Base-by-base conservation (phyloP, 2,329 filamentous ascomycete species). In the Fusarium sp. region DNA sequence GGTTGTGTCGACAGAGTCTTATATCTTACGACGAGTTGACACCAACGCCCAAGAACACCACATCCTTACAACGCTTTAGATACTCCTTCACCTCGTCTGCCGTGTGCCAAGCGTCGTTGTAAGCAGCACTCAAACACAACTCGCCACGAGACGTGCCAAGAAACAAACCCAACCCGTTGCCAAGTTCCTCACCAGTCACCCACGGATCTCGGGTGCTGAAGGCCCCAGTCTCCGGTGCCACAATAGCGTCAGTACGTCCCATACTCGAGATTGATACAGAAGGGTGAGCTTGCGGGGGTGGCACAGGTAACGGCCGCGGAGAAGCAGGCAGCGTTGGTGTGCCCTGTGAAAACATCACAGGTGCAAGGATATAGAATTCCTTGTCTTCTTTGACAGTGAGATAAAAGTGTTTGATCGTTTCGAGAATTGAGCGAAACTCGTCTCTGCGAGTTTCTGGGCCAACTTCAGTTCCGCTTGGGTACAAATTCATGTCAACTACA, bases 131-230 rank as follows among this genome's bases (percentile, higher is more conserved):
- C 20, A 84, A 60, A 0, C 71, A 76, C 43, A 84, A n/a, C 34
- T 69, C 60, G 0, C 77, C 79, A 6, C 74, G 70, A 54, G 77
- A 83, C 0, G 78, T 82, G 0, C 78, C 81, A 18, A 84, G 61
- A 38, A 81, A 84, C n/a, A 84, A n/a, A 0, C 72, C 79, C 15
- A 79, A 18, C 0, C 78, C 76, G 26, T 71, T 83, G 0, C 81
- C 76, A 3, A 84, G 71, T 57, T 84, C 82, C 56, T 84, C 82
- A 0, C 82, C 82, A 0, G 81, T 83, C 0, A 83, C 81, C 82
- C 83, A 84, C 1, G 81, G 81, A 14, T 80, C 67, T 3, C 75
- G 48, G 0, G 79, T 61, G 13, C 76, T 70, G 2, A 83, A 72
- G 0, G 39, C 24, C 0, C 77, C 79, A 4, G 68, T 66, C 4